Evolutionary conservation across 345 rosid species (phyloP).

Genomic region (Eucalyptus curtisii): DNA sequence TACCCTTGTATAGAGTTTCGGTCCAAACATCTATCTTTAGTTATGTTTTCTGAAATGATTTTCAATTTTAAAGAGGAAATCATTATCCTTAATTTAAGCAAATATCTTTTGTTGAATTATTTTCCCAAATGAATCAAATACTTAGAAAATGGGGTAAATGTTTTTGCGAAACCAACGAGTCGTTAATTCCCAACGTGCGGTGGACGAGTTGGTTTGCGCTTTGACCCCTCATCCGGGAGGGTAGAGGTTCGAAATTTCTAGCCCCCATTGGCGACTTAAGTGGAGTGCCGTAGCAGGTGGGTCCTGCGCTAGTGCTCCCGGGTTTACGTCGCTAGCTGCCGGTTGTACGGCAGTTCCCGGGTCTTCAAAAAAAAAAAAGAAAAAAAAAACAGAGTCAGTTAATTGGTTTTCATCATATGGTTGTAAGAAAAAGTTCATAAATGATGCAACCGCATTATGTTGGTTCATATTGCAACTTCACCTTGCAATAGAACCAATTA

Average conservation of each 20-base stretch:
- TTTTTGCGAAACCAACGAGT: fast-evolving
- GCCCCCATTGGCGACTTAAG: too few species aligned
- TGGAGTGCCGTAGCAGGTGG: too few species aligned
- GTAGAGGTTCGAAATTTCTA: too few species aligned
- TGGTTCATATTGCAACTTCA: background rate
- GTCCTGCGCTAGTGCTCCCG: too few species aligned
- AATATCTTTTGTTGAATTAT: too few species aligned
- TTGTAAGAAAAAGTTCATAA: background rate
- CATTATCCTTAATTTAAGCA: background rate
- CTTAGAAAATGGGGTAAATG: background rate
- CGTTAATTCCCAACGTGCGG: background rate
- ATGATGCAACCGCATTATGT: background rate
- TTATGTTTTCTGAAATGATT: background rate
- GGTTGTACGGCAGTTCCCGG: too few species aligned
- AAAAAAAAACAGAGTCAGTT: fast-evolving
- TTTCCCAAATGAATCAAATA: background rate
- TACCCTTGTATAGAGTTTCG: too few species aligned
- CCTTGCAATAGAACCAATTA: background rate
- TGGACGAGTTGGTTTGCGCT: too few species aligned
- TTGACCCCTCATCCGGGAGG: too few species aligned
- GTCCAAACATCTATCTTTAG: background rate
- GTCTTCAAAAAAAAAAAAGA: too few species aligned
- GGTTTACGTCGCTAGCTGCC: too few species aligned
- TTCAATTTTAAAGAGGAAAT: background rate
- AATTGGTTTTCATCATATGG: background rate